These are phyloP conservation scores for Psilocybe mexicana DNA, from an alignment of 1,284 basidiomycete species.

Conservation along the genomic window DNA sequence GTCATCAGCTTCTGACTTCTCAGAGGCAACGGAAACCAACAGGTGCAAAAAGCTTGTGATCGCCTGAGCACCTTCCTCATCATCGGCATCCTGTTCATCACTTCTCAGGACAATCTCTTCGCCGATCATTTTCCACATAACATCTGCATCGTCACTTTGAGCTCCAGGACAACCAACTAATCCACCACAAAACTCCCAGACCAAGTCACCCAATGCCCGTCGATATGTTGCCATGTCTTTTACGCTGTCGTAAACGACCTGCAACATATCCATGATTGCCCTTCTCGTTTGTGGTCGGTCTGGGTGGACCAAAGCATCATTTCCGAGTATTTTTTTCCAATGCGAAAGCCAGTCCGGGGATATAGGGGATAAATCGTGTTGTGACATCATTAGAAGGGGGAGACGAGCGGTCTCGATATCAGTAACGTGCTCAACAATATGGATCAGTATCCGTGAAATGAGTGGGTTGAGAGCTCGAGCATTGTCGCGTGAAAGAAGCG, in stretches of 20 bases:
- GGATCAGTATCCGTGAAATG: conserved; percentile 62
- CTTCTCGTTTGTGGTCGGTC: conserved; percentile 55
- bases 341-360: conserved; percentile 67
- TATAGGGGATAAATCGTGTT: conserved; percentile 67
- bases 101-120: conserved; percentile 29
- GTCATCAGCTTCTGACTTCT: conserved; percentile 34
- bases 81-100: conserved; percentile 30
- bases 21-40: conserved; percentile 39
- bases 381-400: conserved; percentile 58
- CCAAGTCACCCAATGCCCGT: conserved; percentile 56
- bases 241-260: conserved; percentile 59
- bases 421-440: conserved; percentile 60
- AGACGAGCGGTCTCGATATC: conserved; percentile 64
- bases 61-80: conserved; percentile 22
- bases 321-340: conserved; percentile 60
- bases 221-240: conserved; percentile 70
- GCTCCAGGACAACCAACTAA: conserved; percentile 38
- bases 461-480: conserved; percentile 55
- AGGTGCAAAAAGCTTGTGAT: conserved; percentile 31
- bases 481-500: conserved; percentile 62
- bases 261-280: conserved; percentile 55
- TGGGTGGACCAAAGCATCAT: conserved; percentile 45
- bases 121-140: conserved; percentile 60
- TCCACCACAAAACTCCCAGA: conserved; percentile 53
- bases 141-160: conserved; percentile 43